Evolutionary conservation across 1,139 yeast species (phyloP), one percentile per base, ranked within the genome.

Genomic region (Hyphopichia buzzinii): DNA sequence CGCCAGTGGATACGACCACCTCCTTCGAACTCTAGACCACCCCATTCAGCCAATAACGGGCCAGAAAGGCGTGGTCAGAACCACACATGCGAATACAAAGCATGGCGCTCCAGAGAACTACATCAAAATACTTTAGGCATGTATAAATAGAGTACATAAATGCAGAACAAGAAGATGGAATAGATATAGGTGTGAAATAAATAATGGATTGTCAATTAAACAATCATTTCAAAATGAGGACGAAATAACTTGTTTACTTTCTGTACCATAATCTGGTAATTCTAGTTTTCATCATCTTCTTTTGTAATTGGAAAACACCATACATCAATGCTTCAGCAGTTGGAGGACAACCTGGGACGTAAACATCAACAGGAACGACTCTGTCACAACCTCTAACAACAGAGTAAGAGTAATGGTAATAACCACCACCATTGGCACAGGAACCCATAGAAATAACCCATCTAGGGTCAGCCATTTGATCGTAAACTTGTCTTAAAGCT

Each of bases 261-360:
- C 92, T 79, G 73, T 85, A 85, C 95, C 95, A 85, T 74, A 85
- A 74, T 62, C 95, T 76, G 44, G 92, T 84, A 49, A 84, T 79
- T 63, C 82, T 81, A 44, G 84, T 81, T 59, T 77, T 77, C 77
- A 86, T 77, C 89, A 85, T 86, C 74, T 86, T 87, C 81, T 84
- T 84, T 64, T 86, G 95, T 54, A 87, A 73, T 65, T 84, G 90
- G 74, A 86, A 84, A 30, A 87, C 83, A 42, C 95, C 96, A 60
- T 86, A 87, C 88, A 87, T 79, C 64, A 87, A 80, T 7, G 95
- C 95, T 66, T 87, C 95, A 37, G 90, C 76, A 21, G 95, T 84
- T 35, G 96, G 96, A 17, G 96, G 96, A 66, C 96, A 87, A 8
- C 96, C 96, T 14, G 96, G 96, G 34, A 87, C 95, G 55, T 86